phyloP scores from a whole-genome alignment of 306 rosid species.

The Prunus salicina region DNA sequence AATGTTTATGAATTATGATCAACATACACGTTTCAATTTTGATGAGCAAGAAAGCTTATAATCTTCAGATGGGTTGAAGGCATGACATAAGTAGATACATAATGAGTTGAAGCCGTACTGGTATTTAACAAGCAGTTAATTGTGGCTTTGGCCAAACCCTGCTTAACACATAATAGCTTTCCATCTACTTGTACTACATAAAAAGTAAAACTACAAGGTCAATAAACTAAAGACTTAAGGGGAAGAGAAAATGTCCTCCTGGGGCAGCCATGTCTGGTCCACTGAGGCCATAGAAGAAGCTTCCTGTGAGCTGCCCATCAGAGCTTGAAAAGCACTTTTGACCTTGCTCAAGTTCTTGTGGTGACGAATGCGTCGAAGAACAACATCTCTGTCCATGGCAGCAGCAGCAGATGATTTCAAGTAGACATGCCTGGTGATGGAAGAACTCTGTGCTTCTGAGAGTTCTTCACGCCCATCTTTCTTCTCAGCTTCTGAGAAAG shows the following conservation, averaged over 20 bases:
- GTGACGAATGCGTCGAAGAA: slow-evolving; percentile 60
- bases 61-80: not conserved
- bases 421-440: slow-evolving; percentile 50
- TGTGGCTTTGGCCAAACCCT: not conserved
- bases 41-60: not conserved
- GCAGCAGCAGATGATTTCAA: slow-evolving; percentile 47
- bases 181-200: not conserved
- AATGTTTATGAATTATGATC: too few species aligned
- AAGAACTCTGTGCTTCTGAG: not conserved
- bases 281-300: not conserved
- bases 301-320: slow-evolving; percentile 17
- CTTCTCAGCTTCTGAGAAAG: slow-evolving; percentile 29
- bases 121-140: not conserved
- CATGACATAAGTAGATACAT: not conserved
- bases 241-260: slow-evolving; percentile 49
- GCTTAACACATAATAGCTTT: not conserved
- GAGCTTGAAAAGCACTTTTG: slow-evolving; percentile 41
- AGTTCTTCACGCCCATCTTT: slow-evolving; percentile 11
- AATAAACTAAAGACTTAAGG: slow-evolving; percentile 29
- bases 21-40: too few species aligned
- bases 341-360: slow-evolving; percentile 48
- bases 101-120: not conserved
- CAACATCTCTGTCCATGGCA: slow-evolving; percentile 51
- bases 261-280: not conserved
- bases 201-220: not conserved